Evolutionary conservation across 257 asterid genomes (phyloP), one percentile per base, ranked within the genome.

Genomic region (Ocimum tenuiflorum): DNA sequence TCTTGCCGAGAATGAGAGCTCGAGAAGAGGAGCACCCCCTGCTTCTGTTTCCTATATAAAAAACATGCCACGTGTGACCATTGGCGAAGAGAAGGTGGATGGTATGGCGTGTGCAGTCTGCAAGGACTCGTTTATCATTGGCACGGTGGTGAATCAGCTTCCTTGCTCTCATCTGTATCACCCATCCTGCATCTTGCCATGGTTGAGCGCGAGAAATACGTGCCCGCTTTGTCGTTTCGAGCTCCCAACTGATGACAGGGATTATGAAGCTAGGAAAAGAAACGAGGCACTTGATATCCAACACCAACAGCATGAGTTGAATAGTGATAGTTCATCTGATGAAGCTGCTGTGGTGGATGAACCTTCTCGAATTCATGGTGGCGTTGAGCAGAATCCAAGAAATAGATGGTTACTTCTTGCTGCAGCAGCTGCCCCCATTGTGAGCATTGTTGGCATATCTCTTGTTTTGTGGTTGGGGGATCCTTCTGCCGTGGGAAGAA

Each of bases 221-320:
- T 92, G 99, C 79, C 99, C 99, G 0, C 88, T 92, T 66, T 92
- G 99, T 74, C 82, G 97, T 13, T 86, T 77, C 59, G 97, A 92
- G 82, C 91, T 92, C 60, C 97, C 96, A 22, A 87, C 97, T 9
- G 96, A 89, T 46, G 94, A 92, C 77, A 75, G 71, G 73, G 99
- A 86, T 65, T 85, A 85, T 15, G 95, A 86, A 72, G 85, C 80
- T 39, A 77, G 80, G 68, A 84, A 81, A 70, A 80, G 73, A 65
- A 78, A 52, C 42, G 55, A 66, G 47, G 22, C 51, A 1, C 66
- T 64, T 49, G 56, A 50, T 31, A 59, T 48, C 27, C 75, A 55
- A 60, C 88, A 62, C 65, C 75, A 55, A 60, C 88, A 62, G 67
- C 84, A 55, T 42, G 80, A 53, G 14, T 75, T 70, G 60, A 68